Evolutionary conservation across 176 grass and related monocot genomes (phyloP).

Genomic region (Carex scoparia): DNA sequence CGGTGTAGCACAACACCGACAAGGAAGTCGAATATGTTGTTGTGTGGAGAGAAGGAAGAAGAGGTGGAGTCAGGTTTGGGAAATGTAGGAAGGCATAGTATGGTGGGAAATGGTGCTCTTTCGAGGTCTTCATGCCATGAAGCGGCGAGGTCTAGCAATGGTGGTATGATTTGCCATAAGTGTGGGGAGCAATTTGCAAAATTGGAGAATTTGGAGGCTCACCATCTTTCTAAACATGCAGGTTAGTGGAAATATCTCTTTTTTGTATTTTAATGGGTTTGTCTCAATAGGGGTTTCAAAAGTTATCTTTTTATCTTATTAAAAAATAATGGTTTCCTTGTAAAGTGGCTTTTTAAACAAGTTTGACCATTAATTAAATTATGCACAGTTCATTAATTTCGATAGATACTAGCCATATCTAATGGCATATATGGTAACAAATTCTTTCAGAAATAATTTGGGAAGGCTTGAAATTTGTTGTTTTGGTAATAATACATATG

Average conservation of each 20-base stretch:
- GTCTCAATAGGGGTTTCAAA: background rate
- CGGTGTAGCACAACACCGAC: conserved; percentile 35
- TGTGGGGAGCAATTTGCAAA: conserved; percentile 46
- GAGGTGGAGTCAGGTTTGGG: conserved; percentile 6
- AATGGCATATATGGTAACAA: background rate
- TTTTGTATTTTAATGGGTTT: background rate
- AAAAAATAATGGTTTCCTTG: background rate
- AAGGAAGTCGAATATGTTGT: conserved; percentile 28
- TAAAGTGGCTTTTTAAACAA: background rate
- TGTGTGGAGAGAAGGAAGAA: conserved; percentile 22
- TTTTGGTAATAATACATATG: background rate
- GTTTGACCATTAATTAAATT: background rate
- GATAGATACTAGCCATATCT: background rate
- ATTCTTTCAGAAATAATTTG: background rate
- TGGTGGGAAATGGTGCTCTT: background rate
- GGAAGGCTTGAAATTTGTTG: background rate
- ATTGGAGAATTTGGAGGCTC: conserved; percentile 41
- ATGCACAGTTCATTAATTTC: background rate
- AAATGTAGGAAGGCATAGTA: background rate
- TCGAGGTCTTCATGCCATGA: conserved; percentile 25
- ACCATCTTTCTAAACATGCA: conserved; percentile 62
- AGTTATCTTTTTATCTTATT: background rate
- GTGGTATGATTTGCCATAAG: conserved; percentile 27
- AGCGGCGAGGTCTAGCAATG: conserved; percentile 21
- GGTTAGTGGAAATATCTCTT: conserved; percentile 23